Evolutionary conservation across 257 asterid genomes (phyloP), one percentile per base, ranked within the genome.

Genomic region (Handroanthus guayacan): DNA sequence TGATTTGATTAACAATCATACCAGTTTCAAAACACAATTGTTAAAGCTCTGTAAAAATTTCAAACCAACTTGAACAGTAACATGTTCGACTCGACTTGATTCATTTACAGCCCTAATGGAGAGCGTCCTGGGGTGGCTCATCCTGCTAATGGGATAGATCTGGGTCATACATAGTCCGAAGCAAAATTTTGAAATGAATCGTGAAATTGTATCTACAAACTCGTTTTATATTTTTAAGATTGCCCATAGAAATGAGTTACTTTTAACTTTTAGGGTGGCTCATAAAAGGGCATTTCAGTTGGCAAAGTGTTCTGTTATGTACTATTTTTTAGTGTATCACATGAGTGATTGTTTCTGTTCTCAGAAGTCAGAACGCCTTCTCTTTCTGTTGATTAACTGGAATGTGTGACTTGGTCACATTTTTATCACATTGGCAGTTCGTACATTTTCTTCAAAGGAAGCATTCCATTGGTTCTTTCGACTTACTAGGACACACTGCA

Each of bases 401-500:
- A 65, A 47, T 71, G 41, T 50, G 16, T 75, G 65, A 34, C 71
- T 65, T 64, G 58, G 71, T 75, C 76, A 11, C 57, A 6, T 74
- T 56, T 47, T 60, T 39, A 13, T 70, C 78, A 65, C 48, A 37
- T 44, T 39, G 81, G 89, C 92, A 92, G 97, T 89, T 82, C 72
- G 97, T 90, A 73, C 95, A 92, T 81, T 82, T 65, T 80, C 93
- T 92, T 67, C 97, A 90, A 80, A 72, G 88, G 84, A 86, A 92
- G 87, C 88, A 92, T 81, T 83, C 95, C 2, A 81, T 92, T 8
- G 94, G 97, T 72, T 92, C 97, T 20, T 90, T 92, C 89, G 83
- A 87, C 79, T 82, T 92, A 52, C 75, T 92, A 84, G 97, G 96
- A 34, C 96, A 90, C 84, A 92, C 97, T 13, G 97, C 97, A 77